Base-by-base conservation (phyloP, 805 yeast genomes). In the Lipomyces yamanashiensis region DNA sequence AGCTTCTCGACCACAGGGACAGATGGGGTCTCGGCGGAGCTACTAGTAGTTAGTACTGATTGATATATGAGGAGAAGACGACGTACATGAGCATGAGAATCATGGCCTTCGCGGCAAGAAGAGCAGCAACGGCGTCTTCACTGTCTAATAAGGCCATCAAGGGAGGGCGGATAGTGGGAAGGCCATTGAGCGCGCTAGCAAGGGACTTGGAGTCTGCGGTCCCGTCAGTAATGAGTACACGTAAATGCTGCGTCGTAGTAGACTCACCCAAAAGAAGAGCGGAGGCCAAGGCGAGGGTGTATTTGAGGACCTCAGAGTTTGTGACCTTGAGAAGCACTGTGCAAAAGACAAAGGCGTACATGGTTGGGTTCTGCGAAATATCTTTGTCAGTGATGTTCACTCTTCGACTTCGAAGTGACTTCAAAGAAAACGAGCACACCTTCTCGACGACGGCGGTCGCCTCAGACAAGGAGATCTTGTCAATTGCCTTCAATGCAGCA, bases 221-320 rank as follows among this genome's bases (percentile, higher is more conserved):
- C 34, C 0, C 19, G 19, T 44, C 36, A 44, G 59, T 28, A 33
- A 6, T 36, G 9, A 3, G n/a, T 15, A 13, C 9, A 50, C 23
- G 54, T 10, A 13, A 15, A 40, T 28, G 9, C 5, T 2, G 44
- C 17, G 39, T 39, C n/a, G n/a, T 0, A 23, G 8, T 12, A 37
- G 33, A 21, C 28, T 34, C n/a, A 68, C 70, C 64, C 28, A 64
- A 58, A 23, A 74, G 71, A 60, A 87, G 79, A 69, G 88, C 93
- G 66, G 85, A 84, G 55, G 86, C 75, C 58, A 87, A 78, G 23
- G 86, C 88, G 55, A 87, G 80, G 34, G 86, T 78, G 73, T 84
- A 86, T 74, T 87, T 86, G 67, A 85, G 81, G 49, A 87, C 86
- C 62, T 87, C 92, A 70, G 84, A 87, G 59, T 89, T 81, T 33